A percentile compares a stretch with the other conserved stretches of the same genome.
Evolutionary conservation across 306 rosid genomes (phyloP).

Genomic region (Argentina anserina): DNA sequence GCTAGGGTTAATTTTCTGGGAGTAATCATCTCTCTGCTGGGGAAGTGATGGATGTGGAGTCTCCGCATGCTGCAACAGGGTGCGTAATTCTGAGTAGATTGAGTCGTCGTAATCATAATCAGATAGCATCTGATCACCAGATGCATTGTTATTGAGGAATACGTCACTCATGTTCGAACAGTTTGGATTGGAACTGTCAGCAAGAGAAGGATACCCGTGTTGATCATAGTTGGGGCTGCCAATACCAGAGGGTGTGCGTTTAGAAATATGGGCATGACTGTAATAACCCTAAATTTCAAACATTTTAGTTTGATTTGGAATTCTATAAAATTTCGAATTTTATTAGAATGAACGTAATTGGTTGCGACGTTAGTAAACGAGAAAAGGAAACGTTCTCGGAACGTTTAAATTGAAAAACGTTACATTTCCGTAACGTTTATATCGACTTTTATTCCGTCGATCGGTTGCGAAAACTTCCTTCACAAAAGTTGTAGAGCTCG

Average conservation of each 20-base stretch:
- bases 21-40: background rate
- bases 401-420: too few relatives aligned
- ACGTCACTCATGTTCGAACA: background rate
- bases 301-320: too few relatives aligned
- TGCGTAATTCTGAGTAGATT: background rate
- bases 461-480: too few relatives aligned
- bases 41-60: background rate
- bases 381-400: too few relatives aligned
- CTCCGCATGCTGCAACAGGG: background rate
- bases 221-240: background rate
- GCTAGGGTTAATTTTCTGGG: background rate
- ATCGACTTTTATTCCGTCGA: too few relatives aligned
- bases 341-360: too few relatives aligned
- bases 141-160: background rate
- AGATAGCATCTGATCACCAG: background rate
- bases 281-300: too few relatives aligned
- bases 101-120: background rate
- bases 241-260: background rate
- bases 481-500: too few relatives aligned
- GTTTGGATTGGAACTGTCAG: background rate
- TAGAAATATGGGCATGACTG: background rate
- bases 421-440: too few relatives aligned
- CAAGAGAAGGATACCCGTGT: background rate
- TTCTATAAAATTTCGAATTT: too few relatives aligned
- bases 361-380: too few relatives aligned